These are phyloP conservation scores for Trifolium fragiferum DNA, from an alignment of 306 rosid species.

Conservation along the genomic window DNA sequence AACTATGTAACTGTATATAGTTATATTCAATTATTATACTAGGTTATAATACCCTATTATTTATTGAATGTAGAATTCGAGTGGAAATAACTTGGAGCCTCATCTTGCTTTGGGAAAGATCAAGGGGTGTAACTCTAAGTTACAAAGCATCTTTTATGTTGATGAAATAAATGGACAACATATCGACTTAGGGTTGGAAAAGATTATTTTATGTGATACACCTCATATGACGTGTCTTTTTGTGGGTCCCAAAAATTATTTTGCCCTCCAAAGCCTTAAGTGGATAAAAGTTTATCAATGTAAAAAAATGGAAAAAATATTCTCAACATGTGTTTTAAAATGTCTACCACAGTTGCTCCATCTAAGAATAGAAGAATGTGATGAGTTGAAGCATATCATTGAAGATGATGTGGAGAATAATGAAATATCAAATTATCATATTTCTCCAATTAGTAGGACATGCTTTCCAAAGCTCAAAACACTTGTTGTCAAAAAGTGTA, in stretches of 20 bases:
- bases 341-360: background rate
- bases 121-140: too few species aligned
- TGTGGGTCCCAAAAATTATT: background rate
- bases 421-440: background rate
- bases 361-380: background rate
- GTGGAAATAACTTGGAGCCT: background rate
- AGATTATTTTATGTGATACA: background rate
- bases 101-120: too few species aligned
- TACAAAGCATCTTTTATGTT: too few species aligned
- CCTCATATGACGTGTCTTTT: background rate
- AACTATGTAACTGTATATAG: too few species aligned
- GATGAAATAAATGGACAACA: background rate
- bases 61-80: too few species aligned
- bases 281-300: accelerated
- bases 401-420: conserved; percentile 5
- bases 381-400: conserved; percentile 18
- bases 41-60: too few species aligned
- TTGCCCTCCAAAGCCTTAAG: background rate
- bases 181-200: background rate
- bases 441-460: background rate
- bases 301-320: background rate
- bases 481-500: background rate
- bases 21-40: too few species aligned
- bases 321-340: background rate
- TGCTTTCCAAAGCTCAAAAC: background rate